Percentiles rank a stretch among this genome's conserved stretches.
Conservation (phyloP, 768 basidiomycete species). For the Suillus bovinus region DNA sequence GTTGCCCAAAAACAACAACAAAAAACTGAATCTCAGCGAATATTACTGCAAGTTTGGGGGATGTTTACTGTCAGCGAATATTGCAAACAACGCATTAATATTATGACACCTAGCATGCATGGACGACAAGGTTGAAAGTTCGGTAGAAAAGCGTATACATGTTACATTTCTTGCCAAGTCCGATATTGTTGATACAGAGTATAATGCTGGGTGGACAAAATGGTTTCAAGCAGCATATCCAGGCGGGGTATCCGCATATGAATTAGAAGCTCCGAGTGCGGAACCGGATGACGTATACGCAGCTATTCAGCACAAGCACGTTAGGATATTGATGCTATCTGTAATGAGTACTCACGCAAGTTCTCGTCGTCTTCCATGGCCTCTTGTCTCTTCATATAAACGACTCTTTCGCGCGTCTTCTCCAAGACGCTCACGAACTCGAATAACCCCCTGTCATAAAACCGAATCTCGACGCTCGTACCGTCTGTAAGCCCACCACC, state of each 20-base stretch:
- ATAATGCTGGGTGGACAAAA: neutral
- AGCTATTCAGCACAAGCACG: constrained; percentile 16
- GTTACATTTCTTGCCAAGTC: neutral
- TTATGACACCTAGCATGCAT: neutral
- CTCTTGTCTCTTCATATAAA: constrained; percentile 69
- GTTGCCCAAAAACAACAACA: neutral
- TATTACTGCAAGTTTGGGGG: neutral
- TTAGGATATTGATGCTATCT: neutral
- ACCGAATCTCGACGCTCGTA: constrained; percentile 65
- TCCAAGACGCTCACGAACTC: constrained; percentile 71
- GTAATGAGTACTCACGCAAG: constrained; percentile 27
- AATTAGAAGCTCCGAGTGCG: constrained; percentile 15
- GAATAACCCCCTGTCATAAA: constrained; percentile 69
- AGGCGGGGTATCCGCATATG: constrained; percentile 30
- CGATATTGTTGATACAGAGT: constrained; percentile 4
- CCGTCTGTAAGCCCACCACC: constrained; percentile 68
- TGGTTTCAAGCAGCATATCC: constrained; percentile 27
- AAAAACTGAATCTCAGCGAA: neutral
- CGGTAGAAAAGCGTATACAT: neutral
- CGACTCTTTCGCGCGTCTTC: constrained; percentile 73
- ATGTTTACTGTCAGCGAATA: neutral
- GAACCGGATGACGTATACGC: constrained; percentile 30
- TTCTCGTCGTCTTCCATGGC: constrained; percentile 33
- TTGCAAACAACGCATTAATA: neutral
- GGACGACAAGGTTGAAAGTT: neutral